Evolutionary conservation across 345 rosid species (phyloP).

Genomic region (Euclidium syriacum): DNA sequence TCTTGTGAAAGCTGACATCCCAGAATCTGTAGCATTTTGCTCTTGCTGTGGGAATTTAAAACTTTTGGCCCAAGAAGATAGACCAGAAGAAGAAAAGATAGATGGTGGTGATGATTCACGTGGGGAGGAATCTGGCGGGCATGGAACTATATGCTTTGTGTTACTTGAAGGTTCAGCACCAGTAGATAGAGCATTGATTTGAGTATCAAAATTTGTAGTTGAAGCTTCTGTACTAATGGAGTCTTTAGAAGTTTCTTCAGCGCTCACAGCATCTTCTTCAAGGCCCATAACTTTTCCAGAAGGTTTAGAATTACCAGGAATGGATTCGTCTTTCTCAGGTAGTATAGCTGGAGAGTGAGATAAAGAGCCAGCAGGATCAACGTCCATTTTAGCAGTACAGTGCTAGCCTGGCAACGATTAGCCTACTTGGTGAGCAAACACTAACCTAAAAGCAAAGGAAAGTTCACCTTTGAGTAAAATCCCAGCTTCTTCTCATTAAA

Average conservation of each 20-base stretch:
- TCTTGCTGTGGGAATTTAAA: constrained; percentile 57
- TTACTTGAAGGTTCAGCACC: constrained; percentile 19
- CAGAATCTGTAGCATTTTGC: constrained; percentile 43
- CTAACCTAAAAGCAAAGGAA: constrained; percentile 3
- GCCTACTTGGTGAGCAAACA: neutral
- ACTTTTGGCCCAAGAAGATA: constrained; percentile 71
- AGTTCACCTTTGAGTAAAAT: neutral
- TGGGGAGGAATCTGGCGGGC: constrained; percentile 32
- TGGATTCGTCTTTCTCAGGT: constrained; percentile 1
- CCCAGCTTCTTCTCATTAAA: neutral
- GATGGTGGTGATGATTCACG: constrained; percentile 36
- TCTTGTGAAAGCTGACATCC: constrained; percentile 60
- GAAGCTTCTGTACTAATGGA: constrained; percentile 5
- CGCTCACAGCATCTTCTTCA: constrained; percentile 4
- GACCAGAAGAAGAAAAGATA: constrained; percentile 47
- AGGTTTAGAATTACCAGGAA: neutral
- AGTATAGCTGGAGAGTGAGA: constrained; percentile 32
- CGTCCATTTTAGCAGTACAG: constrained; percentile 38
- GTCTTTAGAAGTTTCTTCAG: constrained; percentile 10
- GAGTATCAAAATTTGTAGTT: constrained; percentile 2
- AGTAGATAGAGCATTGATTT: constrained; percentile 5
- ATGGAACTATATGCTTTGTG: constrained; percentile 25
- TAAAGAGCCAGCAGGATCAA: constrained; percentile 34
- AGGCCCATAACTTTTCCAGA: neutral
- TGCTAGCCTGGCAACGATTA: neutral